Evolutionary conservation across 192 early-diverging fungal genomes (phyloP), one percentile per base, ranked within the genome.

Genomic region (Coemansia sp.): DNA sequence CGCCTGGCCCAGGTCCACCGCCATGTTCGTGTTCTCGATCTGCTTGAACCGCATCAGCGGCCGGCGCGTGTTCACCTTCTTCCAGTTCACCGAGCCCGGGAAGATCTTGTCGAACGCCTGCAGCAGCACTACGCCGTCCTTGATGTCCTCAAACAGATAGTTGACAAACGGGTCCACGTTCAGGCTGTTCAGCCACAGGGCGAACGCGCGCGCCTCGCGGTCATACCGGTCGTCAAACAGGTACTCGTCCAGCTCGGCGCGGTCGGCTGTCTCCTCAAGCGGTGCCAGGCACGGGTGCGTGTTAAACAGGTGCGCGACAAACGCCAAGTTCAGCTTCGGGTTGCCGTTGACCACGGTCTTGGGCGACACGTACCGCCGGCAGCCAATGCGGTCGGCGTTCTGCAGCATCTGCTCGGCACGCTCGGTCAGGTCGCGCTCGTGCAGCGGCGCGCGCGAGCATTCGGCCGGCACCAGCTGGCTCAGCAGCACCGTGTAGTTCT

Each of bases 241-340:
- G 28, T 57, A 67, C n/a, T 79, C 75, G 46, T 97, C 95, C 46
- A 99, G 80, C 60, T 93, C 88, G 39, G 93, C 93, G 53, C 85
- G 86, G 54, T 99, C 96, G 53, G 71, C 75, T 19, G 57, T 47
- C 47, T 85, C 85, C 62, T 97, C 91, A 50, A 99, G 83, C 57
- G 92, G 90, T 53, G 84, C 93, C 27, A 99, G 77, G 49, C 95
- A 91, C 45, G 96, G 96, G 71, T 94, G 87, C 31, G 85, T 96
- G 83, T 99, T 99, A 83, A 99, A 99, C 54, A 99, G 72, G 64
- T 95, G 84, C 29, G 96, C 96, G 40, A 97, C 93, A 70, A 97
- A 97, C n/a, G 96, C 96, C 76, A 99, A 85, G 79, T 99, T 99
- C 46, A 99, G 86, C 79, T 93, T 98, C 20, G 89, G 82, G 80